Percentiles rank a stretch among this genome's conserved stretches.
phyloP scores from a whole-genome alignment of 2,329 filamentous ascomycete species.

The Thielaviopsis populi region DNA sequence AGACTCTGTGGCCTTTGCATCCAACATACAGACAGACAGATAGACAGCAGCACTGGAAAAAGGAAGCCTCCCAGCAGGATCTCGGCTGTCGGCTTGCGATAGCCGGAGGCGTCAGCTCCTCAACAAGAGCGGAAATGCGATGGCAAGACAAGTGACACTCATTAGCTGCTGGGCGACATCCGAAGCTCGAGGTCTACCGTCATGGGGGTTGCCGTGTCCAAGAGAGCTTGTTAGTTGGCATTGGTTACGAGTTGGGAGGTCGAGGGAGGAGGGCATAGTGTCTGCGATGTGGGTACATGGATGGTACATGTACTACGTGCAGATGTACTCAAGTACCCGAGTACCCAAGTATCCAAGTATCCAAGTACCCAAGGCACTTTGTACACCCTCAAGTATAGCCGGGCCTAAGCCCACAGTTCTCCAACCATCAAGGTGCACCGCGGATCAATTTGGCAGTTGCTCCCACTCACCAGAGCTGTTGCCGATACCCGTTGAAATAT shows the following conservation, averaged over 20 bases:
- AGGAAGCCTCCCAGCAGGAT: neutral
- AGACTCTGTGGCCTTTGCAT: too few relatives aligned
- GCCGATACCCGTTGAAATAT: neutral
- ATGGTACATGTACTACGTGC: too few relatives aligned
- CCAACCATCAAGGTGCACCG: neutral
- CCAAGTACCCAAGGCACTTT: too few relatives aligned
- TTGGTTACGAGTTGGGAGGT: neutral
- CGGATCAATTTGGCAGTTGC: neutral
- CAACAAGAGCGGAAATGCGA: neutral
- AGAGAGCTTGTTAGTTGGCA: neutral
- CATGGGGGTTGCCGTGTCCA: neutral
- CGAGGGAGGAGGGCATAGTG: too few relatives aligned
- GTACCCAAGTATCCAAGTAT: too few relatives aligned
- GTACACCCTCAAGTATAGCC: too few relatives aligned
- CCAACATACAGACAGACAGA: too few relatives aligned
- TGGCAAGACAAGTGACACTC: neutral
- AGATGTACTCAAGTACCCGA: too few relatives aligned
- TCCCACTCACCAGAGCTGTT: neutral
- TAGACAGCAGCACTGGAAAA: neutral
- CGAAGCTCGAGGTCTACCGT: neutral
- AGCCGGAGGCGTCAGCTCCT: neutral
- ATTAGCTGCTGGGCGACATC: neutral
- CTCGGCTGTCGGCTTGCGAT: neutral
- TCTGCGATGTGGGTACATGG: too few relatives aligned
- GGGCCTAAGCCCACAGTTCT: too few relatives aligned